A percentile compares a stretch with the other conserved stretches of the same genome.
Evolutionary conservation across 495 filamentous ascomycete species (phyloP).

Genomic region (Tuber brumale): DNA sequence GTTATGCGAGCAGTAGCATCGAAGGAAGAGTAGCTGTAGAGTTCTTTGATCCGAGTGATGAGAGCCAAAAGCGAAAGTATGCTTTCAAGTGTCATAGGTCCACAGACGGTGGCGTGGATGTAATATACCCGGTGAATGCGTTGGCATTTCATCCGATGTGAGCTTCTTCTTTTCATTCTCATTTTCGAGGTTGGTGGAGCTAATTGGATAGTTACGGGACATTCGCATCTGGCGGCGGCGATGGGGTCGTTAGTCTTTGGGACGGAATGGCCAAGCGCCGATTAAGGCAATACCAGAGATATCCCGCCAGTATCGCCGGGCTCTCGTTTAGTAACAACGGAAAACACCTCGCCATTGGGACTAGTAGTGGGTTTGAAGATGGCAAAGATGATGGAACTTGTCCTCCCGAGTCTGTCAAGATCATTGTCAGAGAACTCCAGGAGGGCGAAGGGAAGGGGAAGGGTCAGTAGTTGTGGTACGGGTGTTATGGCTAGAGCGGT

Average conservation of each 20-base stretch:
- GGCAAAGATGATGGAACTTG: slow-evolving; percentile 65
- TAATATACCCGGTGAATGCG: slow-evolving; percentile 93
- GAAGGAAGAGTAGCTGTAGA: slow-evolving; percentile 93
- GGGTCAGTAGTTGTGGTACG: slow-evolving; percentile 44
- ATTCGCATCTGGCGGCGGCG: slow-evolving; percentile 87
- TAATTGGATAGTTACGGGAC: slow-evolving; percentile 56
- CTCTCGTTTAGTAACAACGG: slow-evolving; percentile 73
- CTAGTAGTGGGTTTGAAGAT: slow-evolving; percentile 88
- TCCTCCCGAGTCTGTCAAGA: slow-evolving; percentile 60
- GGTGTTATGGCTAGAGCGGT: neutral
- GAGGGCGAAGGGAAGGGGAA: slow-evolving; percentile 88
- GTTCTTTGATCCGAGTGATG: slow-evolving; percentile 84
- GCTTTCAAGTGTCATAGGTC: slow-evolving; percentile 98
- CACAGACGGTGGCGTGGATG: slow-evolving; percentile 62
- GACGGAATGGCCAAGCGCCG: slow-evolving; percentile 87
- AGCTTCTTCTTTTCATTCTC: neutral
- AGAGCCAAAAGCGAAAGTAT: slow-evolving; percentile 86
- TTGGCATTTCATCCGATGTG: slow-evolving; percentile 78
- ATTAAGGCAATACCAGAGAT: slow-evolving; percentile 82
- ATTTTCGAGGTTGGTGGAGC: neutral
- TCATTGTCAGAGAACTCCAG: slow-evolving; percentile 73
- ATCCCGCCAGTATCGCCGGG: slow-evolving; percentile 67
- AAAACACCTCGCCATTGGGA: slow-evolving; percentile 71
- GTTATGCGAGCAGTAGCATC: slow-evolving; percentile 81
- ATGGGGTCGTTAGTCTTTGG: slow-evolving; percentile 92